These are phyloP conservation scores for Borealophlyctis nickersoniae DNA, from an alignment of 192 early-diverging fungal genomes.

Conservation along the genomic window DNA sequence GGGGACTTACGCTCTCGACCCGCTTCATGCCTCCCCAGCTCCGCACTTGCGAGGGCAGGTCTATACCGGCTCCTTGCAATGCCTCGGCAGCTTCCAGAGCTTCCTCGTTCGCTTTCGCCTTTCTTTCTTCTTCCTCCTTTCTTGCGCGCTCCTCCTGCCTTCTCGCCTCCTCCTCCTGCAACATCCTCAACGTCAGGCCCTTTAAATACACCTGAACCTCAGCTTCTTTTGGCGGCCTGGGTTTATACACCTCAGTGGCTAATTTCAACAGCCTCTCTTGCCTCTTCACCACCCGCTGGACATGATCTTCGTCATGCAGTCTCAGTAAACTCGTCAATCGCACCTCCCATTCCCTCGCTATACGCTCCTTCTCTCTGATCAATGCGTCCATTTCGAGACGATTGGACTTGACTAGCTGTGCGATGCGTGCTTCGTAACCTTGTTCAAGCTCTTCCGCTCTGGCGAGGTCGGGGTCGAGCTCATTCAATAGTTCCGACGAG, in stretches of 20 bases:
- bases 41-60: too few species aligned
- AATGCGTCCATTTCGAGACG: not conserved
- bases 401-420: not conserved
- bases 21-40: too few species aligned
- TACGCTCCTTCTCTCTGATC: conserved; percentile 6
- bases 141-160: not conserved
- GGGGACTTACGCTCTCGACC: too few species aligned
- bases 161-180: conserved; percentile 17
- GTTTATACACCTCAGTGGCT: conserved; percentile 12
- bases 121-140: conserved; percentile 13
- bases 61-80: too few species aligned
- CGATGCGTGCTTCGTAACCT: not conserved
- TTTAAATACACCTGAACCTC: conserved; percentile 11
- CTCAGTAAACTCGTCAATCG: conserved; percentile 4
- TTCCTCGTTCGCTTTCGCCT: conserved; percentile 10
- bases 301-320: conserved; percentile 1
- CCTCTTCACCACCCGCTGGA: conserved; percentile 8
- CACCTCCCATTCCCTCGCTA: not conserved
- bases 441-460: conserved; percentile 1
- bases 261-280: conserved; percentile 22
- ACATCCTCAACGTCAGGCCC: conserved; percentile 22
- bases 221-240: conserved; percentile 5
- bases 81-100: too few species aligned
- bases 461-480: conserved; percentile 3
- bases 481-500: not conserved